Base-by-base conservation (phyloP, 192 early-diverging fungal genomes). In the Cladochytrium replicatum region DNA sequence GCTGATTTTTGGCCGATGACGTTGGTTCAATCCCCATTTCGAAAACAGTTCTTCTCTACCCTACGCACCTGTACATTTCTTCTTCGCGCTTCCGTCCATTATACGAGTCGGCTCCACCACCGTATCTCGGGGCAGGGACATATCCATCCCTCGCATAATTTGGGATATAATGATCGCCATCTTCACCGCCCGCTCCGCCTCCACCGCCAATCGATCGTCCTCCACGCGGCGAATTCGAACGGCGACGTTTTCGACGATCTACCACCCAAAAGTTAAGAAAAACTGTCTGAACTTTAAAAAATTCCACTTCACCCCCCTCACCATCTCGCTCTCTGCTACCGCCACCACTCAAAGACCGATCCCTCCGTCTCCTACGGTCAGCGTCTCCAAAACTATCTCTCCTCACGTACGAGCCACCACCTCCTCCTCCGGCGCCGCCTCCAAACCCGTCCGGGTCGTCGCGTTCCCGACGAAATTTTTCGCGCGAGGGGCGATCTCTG, bases 101-200 rank as follows among this genome's bases (percentile, higher is more conserved):
- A 31, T 57, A 58, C 21, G 57, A 52, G 8, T 68, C 68, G 31
- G 47, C 61, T 15, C 64, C 53, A n/a, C 45, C 11, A 31, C 55
- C 56, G 32, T 74, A 77, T 19, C 74, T 53, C 2, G 78, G 76
- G 0, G 67, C 75, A 43, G 80, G 82, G 9, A 59, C 54, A 49
- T 83, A 83, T 3, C 82, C 82, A 29, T 91, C 86, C 29, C 86
- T 77, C 7, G 83, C 84, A 51, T 89, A 91, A 41, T 89, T 83
- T n/a, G 87, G 87, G 46, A 87, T 76, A 57, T 89, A 91, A 32
- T 73, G 78, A 43, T 91, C 87, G 24, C 80, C 74, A 0, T 82
- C 79, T 15, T 78, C 75, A 1, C 41, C 26, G 19, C 63, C 64
- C 3, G 45, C 60, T 6, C 15, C 21, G 37, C 50, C 32, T 13